Evolutionary conservation across 1,284 basidiomycete species (phyloP).

Genomic region (Phellopilus nigrolimitatus): DNA sequence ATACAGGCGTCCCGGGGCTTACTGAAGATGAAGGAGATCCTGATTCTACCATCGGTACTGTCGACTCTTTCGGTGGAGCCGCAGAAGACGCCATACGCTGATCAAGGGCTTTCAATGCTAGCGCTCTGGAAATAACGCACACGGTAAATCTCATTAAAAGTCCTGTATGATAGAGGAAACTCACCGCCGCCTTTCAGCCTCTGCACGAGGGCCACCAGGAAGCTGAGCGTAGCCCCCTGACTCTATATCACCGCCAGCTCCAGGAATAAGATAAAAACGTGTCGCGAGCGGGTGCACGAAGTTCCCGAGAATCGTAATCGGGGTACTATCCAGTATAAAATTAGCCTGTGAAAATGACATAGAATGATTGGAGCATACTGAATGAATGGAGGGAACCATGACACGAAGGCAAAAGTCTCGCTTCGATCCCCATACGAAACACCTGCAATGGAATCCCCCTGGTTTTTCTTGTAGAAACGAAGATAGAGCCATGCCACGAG

Average conservation of each 20-base stretch:
- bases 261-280: constrained; percentile 78
- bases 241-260: constrained; percentile 61
- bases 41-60: constrained; percentile 33
- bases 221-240: constrained; percentile 68
- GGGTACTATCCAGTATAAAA: constrained; percentile 40
- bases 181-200: constrained; percentile 88
- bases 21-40: constrained; percentile 27
- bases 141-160: constrained; percentile 4
- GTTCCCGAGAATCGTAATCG: constrained; percentile 66
- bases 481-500: constrained; percentile 93
- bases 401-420: constrained; percentile 94
- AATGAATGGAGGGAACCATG: constrained; percentile 94
- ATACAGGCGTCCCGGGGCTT: constrained; percentile 28
- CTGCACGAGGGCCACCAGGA: constrained; percentile 83
- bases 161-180: constrained; percentile 25
- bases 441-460: constrained; percentile 52
- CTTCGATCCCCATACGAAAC: constrained; percentile 82
- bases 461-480: constrained; percentile 90
- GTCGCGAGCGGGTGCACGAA: constrained; percentile 65
- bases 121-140: constrained; percentile 50
- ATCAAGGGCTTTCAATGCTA: constrained; percentile 94
- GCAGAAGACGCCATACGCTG: constrained; percentile 76
- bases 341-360: constrained; percentile 44
- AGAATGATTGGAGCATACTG: constrained; percentile 63
- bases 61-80: constrained; percentile 35